Conservation (phyloP, 805 yeast genomes). For the Yarrowia alimentaria region DNA sequence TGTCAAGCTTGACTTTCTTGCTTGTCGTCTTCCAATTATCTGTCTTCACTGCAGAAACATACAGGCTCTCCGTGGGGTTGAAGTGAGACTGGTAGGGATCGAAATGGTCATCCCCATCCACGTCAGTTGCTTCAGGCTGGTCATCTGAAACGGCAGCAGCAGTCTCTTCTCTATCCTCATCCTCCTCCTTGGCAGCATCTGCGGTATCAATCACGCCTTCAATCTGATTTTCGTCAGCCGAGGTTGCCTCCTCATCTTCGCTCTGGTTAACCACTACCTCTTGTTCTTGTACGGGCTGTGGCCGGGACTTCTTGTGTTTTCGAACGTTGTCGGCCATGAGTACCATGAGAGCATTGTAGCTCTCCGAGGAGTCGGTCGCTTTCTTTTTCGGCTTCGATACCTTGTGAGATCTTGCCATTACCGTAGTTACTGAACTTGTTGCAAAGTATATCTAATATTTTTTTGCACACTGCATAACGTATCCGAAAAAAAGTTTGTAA, state of each 20-base stretch:
- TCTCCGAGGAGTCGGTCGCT: slow-evolving; percentile 10
- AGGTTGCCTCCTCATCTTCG: slow-evolving; percentile 32
- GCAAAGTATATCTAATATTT: background rate
- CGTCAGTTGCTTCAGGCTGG: background rate
- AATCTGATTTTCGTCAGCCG: slow-evolving; percentile 34
- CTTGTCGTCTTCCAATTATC: slow-evolving; percentile 11
- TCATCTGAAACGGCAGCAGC: slow-evolving; percentile 38
- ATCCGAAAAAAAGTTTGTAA: too few species aligned
- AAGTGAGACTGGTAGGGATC: slow-evolving; percentile 84
- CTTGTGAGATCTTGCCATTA: slow-evolving; percentile 15
- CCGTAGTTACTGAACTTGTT: background rate
- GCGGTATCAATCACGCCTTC: too few species aligned
- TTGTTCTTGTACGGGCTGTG: slow-evolving; percentile 13
- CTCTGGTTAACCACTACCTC: too few species aligned
- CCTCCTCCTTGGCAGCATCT: slow-evolving; percentile 40
- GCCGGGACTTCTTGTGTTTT: slow-evolving; percentile 5
- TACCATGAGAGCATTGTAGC: background rate
- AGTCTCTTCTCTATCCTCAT: slow-evolving; percentile 35
- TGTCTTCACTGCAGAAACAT: slow-evolving; percentile 5
- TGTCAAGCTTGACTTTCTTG: slow-evolving; percentile 1
- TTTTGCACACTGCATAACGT: too few species aligned
- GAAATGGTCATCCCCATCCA: slow-evolving; percentile 30
- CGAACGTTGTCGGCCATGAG: slow-evolving; percentile 15
- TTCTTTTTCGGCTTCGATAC: slow-evolving; percentile 12
- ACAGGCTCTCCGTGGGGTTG: slow-evolving; percentile 39